phyloP scores from a whole-genome alignment of 805 yeast genomes.

The Wickerhamiella azymoides region DNA sequence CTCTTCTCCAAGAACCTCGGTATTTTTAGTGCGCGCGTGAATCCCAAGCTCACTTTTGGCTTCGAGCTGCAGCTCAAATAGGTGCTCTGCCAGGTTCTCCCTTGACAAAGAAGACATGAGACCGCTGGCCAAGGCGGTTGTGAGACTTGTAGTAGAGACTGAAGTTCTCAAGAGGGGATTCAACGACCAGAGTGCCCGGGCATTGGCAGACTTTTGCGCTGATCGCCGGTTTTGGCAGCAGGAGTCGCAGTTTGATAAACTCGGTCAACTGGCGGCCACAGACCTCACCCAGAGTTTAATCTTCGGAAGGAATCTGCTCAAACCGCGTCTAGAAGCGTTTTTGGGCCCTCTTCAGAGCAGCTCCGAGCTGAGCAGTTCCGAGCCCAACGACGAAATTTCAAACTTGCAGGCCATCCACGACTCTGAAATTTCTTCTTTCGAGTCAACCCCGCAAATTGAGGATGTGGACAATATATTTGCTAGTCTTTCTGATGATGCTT shows the following conservation, averaged over 20 bases:
- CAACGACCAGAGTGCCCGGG: background rate
- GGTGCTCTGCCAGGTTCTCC: background rate
- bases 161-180: background rate
- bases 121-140: background rate
- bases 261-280: background rate
- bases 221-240: background rate
- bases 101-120: background rate
- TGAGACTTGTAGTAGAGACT: background rate
- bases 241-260: background rate
- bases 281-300: background rate
- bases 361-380: background rate
- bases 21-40: background rate
- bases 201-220: background rate
- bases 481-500: background rate
- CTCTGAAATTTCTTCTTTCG: background rate
- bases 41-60: background rate
- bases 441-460: background rate
- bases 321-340: background rate
- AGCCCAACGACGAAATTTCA: background rate
- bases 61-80: conserved; percentile 9
- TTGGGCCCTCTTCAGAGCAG: background rate
- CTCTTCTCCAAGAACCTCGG: conserved; percentile 7
- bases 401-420: background rate
- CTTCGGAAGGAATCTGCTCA: background rate
- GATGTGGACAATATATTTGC: background rate